Evolutionary conservation across 106 monocot genomes (phyloP), one percentile per base, ranked within the genome.

Genomic region (Cymbidium sinense): DNA sequence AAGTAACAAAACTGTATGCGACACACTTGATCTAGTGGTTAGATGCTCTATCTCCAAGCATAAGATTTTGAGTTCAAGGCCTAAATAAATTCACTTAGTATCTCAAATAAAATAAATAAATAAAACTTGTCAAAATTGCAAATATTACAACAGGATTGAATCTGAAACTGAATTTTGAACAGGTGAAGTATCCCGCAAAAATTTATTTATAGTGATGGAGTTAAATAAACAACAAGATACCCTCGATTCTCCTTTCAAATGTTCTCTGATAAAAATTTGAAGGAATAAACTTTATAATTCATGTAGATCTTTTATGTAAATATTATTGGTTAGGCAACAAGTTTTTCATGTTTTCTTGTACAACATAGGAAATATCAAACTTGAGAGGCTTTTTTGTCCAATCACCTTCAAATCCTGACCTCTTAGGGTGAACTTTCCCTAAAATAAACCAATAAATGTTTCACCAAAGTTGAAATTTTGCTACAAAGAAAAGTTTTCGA

Each of bases 311-410:
- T 47, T 47, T 13, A 47, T 47, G 47, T 13, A 12, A 9, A 13
- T 47, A 13, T 47, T 47, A 47, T 47, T 58, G 58, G 23, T 58
- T 58, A 4, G 7, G 2, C 5, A n/a, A 23, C 3, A 58, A 50
- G 3, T 5, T 41, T 7, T 30, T 34, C 21, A 41, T 28, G 9
- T 52, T 37, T 39, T 64, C 94, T 89, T 91, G 95, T 95, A 87
- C 33, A 74, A 95, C 95, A 77, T 95, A 99, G 12, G 92, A 93
- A 64, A 95, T 99, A 76, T 99, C 99, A 69, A 99, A 99, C 81
- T 92, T 95, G 39, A 99, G 86, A 73, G 94, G 99, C 33, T 99
- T 93, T 35, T 78, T 86, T 1, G 99, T 99, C 99, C 99, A 99
- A 28, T 90, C 79, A 65, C 99, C 99, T 23, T 98, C 94, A 80